These are phyloP conservation scores for Tillandsia leiboldiana DNA, from an alignment of 176 grass and related monocot species.

Conservation along the genomic window DNA sequence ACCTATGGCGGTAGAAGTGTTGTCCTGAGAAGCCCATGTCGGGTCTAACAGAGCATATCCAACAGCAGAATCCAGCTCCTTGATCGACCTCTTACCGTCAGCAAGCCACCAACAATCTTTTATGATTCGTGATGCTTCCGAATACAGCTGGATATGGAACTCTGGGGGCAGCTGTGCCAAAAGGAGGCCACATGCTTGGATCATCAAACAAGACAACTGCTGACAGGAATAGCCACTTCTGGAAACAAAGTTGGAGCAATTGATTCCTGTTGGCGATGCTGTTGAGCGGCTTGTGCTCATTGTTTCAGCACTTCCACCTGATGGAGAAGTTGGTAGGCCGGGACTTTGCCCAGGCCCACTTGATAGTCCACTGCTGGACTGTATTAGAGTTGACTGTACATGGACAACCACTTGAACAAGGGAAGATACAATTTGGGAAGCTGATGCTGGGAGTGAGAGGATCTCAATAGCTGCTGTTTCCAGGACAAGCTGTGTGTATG, in stretches of 20 bases:
- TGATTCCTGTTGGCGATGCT: slow-evolving; percentile 51
- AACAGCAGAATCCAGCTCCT: slow-evolving; percentile 96
- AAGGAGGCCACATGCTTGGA: slow-evolving; percentile 95
- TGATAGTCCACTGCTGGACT: slow-evolving; percentile 54
- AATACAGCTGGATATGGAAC: slow-evolving; percentile 84
- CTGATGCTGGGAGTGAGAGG: slow-evolving; percentile 66
- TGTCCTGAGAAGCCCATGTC: slow-evolving; percentile 91
- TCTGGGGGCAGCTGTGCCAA: slow-evolving; percentile 91
- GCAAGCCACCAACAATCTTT: slow-evolving; percentile 99
- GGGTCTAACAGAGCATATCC: slow-evolving; percentile 87
- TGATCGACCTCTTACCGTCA: slow-evolving; percentile 73
- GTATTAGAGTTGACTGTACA: slow-evolving; percentile 81
- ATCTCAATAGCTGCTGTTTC: slow-evolving; percentile 98
- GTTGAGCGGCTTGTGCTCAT: slow-evolving; percentile 44
- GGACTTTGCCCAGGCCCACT: slow-evolving; percentile 54
- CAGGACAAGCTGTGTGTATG: slow-evolving; percentile 90
- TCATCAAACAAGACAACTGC: slow-evolving; percentile 92
- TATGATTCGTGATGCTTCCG: slow-evolving; percentile 79
- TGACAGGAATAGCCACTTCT: slow-evolving; percentile 86
- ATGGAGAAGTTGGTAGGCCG: slow-evolving; percentile 71
- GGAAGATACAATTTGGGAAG: slow-evolving; percentile 71
- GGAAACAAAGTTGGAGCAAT: slow-evolving; percentile 66
- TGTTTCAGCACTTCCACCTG: slow-evolving; percentile 48
- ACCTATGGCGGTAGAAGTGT: slow-evolving; percentile 91
- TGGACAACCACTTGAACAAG: slow-evolving; percentile 84